Conservation (phyloP, 768 basidiomycete genomes). For the Psilocybe azurescens region DNA sequence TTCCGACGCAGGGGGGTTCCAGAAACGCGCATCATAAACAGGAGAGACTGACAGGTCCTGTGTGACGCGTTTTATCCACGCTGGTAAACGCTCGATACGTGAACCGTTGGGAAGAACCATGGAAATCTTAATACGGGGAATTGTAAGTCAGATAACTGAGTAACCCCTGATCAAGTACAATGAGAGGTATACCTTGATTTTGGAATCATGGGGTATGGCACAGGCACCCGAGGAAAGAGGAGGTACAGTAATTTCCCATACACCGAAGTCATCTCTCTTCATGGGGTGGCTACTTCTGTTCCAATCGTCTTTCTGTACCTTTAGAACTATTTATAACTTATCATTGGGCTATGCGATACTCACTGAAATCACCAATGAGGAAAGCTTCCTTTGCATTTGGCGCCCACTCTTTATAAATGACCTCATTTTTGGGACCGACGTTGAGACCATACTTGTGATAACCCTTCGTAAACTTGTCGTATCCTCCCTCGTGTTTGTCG, state of each 20-base stretch:
- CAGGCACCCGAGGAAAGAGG: constrained; percentile 70
- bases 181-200: constrained; percentile 76
- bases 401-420: constrained; percentile 96
- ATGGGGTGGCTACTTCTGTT: constrained; percentile 84
- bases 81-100: constrained; percentile 90
- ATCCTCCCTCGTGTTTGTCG: constrained; percentile 82
- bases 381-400: constrained; percentile 84
- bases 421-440: constrained; percentile 64
- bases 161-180: not conserved
- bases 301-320: constrained; percentile 74
- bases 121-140: constrained; percentile 67
- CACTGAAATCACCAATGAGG: constrained; percentile 97
- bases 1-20: constrained; percentile 86
- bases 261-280: constrained; percentile 83
- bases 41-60: constrained; percentile 91
- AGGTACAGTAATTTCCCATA: constrained; percentile 86
- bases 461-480: constrained; percentile 78
- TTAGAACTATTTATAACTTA: constrained; percentile 11
- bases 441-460: constrained; percentile 84
- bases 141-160: not conserved
- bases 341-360: constrained; percentile 36
- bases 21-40: constrained; percentile 96
- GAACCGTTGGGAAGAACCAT: constrained; percentile 82
- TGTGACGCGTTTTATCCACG: constrained; percentile 95
- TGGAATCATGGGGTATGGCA: constrained; percentile 93